phyloP scores from a whole-genome alignment of 75 land plant species.

The Sequoiadendron giganteum region DNA sequence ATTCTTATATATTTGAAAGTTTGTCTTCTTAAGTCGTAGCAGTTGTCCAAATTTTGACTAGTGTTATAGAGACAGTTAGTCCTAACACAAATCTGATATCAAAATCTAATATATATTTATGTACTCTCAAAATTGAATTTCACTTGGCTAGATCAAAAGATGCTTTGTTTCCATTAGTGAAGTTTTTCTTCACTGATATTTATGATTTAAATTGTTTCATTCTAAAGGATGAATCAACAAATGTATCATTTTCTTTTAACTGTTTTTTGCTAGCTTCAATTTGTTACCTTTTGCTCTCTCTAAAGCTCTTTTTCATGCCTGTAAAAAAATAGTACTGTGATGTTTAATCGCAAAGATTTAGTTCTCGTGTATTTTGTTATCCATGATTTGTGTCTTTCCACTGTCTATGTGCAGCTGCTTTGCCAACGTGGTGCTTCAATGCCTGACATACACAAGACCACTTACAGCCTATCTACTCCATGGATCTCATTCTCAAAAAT shows the following conservation, averaged over 20 bases:
- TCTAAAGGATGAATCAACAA: background rate
- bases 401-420: constrained; percentile 67
- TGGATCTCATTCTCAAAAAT: constrained; percentile 57
- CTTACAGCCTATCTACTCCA: constrained; percentile 69
- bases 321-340: background rate
- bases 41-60: background rate
- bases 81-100: background rate
- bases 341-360: background rate
- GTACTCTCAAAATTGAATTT: background rate
- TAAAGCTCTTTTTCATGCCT: background rate
- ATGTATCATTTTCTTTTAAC: background rate
- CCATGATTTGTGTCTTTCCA: constrained; percentile 12
- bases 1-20: background rate
- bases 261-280: background rate
- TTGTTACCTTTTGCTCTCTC: background rate
- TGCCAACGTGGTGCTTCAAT: constrained; percentile 94
- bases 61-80: background rate
- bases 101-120: background rate
- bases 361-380: background rate
- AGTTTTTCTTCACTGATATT: background rate
- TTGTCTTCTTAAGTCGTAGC: background rate
- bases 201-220: background rate
- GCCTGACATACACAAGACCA: constrained; percentile 73
- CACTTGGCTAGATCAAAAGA: background rate
- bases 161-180: background rate